Evolutionary conservation across 805 yeast species (phyloP), one percentile per base, ranked within the genome.

Genomic region (Lipomyces mesembrius): DNA sequence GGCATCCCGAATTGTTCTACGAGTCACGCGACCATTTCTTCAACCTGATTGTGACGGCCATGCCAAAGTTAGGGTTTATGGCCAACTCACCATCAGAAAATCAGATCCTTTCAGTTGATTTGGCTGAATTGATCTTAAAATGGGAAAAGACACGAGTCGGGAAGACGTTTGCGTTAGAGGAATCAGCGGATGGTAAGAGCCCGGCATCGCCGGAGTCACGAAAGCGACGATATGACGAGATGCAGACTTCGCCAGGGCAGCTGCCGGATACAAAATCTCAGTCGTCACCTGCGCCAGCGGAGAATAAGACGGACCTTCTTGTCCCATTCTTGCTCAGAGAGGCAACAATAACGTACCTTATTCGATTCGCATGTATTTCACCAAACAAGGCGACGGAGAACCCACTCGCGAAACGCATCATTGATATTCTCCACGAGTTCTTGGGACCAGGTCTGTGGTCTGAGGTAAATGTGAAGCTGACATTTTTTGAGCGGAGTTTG

Each of bases 11-110:
- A 66, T 79, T 92, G 61, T 95, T 95, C 77, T 94, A 85, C 74
- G 87, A 87, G 62, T 93, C 94, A 17, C 83, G 98, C 64, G 97
- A 92, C 72, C 91, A 92, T 64, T 95, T 94, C 74, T 87, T 92
- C 66, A 89, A 97, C 2, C 91, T 90, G 71, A 90, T 94, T 64
- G 90, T 95, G 61, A 86, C 93, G 2, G 96, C 97, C 0, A 90
- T 95, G 92, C 96, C 96, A 17, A 92, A 92, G 74, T 80, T 95
- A 61, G 90, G 96, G 0, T 86, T 91, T 59, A 80, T 88, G 73
- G 87, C 92, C 3, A 90, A 88, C 72, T 88, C 91, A 0, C 71
- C 75, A 7, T 46, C 66, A 5, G 97, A 94, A 69, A 91, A 89
- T 72, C 98, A 92, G 75, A 82, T 86, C 0, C 79, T 94, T 68